Conservation (phyloP, 176 grass and related monocot species). For the Musa beccarii region DNA sequence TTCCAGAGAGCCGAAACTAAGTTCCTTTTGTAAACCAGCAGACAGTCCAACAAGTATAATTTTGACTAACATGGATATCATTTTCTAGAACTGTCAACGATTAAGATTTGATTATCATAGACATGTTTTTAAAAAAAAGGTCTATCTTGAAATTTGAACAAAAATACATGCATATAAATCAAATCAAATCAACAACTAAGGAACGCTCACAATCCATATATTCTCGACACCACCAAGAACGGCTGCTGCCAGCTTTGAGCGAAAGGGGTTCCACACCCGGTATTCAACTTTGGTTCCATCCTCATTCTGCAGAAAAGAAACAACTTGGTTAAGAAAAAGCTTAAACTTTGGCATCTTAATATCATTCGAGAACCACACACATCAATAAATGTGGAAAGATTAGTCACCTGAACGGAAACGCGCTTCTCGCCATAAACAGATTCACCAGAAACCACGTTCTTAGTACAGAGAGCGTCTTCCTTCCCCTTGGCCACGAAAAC, state of each 20-base stretch:
- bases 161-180: too few relatives aligned
- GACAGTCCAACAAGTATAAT: too few relatives aligned
- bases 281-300: constrained; percentile 71
- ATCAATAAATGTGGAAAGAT: too few relatives aligned
- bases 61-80: too few relatives aligned
- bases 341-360: background rate
- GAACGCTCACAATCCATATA: constrained; percentile 67
- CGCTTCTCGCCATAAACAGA: constrained; percentile 88
- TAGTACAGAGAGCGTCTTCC: constrained; percentile 63
- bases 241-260: constrained; percentile 81
- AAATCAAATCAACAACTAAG: background rate
- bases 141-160: too few relatives aligned
- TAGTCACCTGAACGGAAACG: constrained; percentile 47
- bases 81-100: too few relatives aligned
- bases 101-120: too few relatives aligned
- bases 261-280: constrained; percentile 80
- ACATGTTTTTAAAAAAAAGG: too few relatives aligned
- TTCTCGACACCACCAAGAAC: constrained; percentile 81
- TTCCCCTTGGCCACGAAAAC: constrained; percentile 82
- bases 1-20: too few relatives aligned
- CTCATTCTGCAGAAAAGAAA: constrained; percentile 35
- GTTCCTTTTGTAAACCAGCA: too few relatives aligned
- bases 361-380: background rate
- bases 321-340: background rate
- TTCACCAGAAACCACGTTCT: constrained; percentile 75